Evolutionary conservation across 2,329 filamentous ascomycete genomes (phyloP).

Genomic region (Dactylella cylindrospora): DNA sequence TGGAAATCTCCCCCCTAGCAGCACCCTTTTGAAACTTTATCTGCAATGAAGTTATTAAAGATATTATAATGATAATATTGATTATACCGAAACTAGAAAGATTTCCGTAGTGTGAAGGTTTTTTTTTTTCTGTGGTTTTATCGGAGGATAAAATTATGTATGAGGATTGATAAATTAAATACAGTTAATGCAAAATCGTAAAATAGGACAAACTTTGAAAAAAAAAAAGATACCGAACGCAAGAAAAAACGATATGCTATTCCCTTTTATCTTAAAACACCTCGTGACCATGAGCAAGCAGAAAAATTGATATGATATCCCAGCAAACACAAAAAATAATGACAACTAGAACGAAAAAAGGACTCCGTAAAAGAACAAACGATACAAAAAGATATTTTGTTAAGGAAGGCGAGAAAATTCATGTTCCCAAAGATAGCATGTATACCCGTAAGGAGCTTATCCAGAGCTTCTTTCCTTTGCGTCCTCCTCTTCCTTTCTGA

Average conservation of each 20-base stretch:
- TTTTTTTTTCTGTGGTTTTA: no score
- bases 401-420: not conserved
- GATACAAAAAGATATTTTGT: not conserved
- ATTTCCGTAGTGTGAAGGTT: no score
- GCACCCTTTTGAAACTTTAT: no score
- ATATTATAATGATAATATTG: constrained; percentile 1
- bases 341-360: not conserved
- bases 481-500: no score
- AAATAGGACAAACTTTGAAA: not conserved
- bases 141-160: constrained; percentile 2
- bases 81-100: no score
- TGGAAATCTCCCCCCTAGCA: no score
- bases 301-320: no score
- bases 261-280: constrained; percentile 1
- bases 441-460: no score
- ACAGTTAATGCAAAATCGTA: not conserved
- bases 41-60: not conserved
- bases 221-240: not conserved
- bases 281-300: not conserved
- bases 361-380: not conserved
- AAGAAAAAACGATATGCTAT: not conserved
- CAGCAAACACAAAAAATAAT: not conserved
- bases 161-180: not conserved
- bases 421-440: constrained; percentile 4
- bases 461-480: no score